Conservation (phyloP, 2,329 filamentous ascomycete species). For the Trichoderma lentiforme region DNA sequence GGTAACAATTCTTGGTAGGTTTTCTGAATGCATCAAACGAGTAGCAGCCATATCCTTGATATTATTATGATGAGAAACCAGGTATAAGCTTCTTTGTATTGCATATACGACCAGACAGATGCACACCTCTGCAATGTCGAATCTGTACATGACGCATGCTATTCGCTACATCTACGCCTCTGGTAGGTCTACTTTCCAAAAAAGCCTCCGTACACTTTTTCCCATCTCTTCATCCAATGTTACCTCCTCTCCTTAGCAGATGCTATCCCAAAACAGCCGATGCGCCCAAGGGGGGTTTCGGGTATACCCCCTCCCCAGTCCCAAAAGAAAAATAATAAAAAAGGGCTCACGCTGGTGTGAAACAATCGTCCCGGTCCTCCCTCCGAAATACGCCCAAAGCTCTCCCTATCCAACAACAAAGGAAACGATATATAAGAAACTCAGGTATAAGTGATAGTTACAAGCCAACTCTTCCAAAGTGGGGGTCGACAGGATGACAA, state of each 20-base stretch:
- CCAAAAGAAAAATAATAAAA: constrained; percentile 23
- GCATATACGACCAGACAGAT: not conserved
- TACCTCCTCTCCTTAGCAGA: constrained; percentile 9
- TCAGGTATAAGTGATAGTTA: constrained; percentile 29
- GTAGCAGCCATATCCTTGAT: not conserved
- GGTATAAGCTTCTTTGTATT: not conserved
- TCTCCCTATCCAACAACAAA: constrained; percentile 29
- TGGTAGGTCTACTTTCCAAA: constrained; percentile 1
- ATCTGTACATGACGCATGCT: constrained; percentile 16
- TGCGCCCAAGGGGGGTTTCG: constrained; percentile 20
- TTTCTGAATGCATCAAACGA: not conserved
- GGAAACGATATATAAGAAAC: constrained; percentile 21
- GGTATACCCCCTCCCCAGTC: constrained; percentile 21
- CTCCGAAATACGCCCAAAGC: constrained; percentile 23
- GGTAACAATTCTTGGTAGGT: not conserved
- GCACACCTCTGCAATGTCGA: not conserved
- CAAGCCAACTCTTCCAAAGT: constrained; percentile 21
- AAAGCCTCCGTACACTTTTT: constrained; percentile 12
- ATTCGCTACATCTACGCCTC: constrained; percentile 18
- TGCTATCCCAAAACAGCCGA: constrained; percentile 21
- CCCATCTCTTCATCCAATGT: not conserved
- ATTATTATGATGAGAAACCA: not conserved
- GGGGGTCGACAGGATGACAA: constrained; percentile 22
- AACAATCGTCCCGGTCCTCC: constrained; percentile 23
- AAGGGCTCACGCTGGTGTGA: constrained; percentile 25